A percentile compares a stretch with the other conserved stretches of the same genome.
Conservation (phyloP, 495 filamentous ascomycete genomes). For the Penicillium atrosanguineum region DNA sequence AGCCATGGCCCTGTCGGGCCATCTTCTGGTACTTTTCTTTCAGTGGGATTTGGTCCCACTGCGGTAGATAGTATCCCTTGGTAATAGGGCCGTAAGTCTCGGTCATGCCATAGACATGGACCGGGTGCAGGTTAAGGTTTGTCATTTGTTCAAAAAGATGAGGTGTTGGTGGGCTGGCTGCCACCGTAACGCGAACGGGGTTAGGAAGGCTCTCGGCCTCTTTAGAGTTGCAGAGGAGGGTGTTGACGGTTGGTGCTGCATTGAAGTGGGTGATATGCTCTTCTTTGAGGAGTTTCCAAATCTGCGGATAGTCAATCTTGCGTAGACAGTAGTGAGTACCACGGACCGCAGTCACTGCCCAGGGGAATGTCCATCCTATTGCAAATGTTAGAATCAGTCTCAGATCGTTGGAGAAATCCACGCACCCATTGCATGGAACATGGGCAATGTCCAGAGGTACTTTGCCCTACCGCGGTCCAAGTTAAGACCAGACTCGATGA, state of each 20-base stretch:
- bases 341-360: constrained; percentile 86
- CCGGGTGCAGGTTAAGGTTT: constrained; percentile 78
- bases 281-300: constrained; percentile 82
- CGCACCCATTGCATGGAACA: constrained; percentile 90
- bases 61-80: constrained; percentile 81
- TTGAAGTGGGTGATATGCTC: constrained; percentile 92
- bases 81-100: constrained; percentile 97
- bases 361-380: constrained; percentile 72
- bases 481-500: constrained; percentile 87
- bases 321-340: constrained; percentile 93
- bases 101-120: constrained; percentile 93
- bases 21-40: constrained; percentile 79
- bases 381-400: background rate
- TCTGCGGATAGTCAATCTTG: constrained; percentile 90
- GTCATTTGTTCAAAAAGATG: constrained; percentile 93
- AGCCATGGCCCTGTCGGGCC: constrained; percentile 94
- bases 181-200: constrained; percentile 85
- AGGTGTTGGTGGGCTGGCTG: constrained; percentile 83
- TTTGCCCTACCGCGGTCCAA: constrained; percentile 61
- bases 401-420: background rate
- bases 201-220: constrained; percentile 66
- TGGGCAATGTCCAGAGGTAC: constrained; percentile 91
- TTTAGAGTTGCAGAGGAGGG: constrained; percentile 73
- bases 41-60: constrained; percentile 68
- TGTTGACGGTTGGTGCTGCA: constrained; percentile 95